These are phyloP conservation scores for Ustilago curta DNA, from an alignment of 1,284 basidiomycete genomes.

Conservation along the genomic window DNA sequence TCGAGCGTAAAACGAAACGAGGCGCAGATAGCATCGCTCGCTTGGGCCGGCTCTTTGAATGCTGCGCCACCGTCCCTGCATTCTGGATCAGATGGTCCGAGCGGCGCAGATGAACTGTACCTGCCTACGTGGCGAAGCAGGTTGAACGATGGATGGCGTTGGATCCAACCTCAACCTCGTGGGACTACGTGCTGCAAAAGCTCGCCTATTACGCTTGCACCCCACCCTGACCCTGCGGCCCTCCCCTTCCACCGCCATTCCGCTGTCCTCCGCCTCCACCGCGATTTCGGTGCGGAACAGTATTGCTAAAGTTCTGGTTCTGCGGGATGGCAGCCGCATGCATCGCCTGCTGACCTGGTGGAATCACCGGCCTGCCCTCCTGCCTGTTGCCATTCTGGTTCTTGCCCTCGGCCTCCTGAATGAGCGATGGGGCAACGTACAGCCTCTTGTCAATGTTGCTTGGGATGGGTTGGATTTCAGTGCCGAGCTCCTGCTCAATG, in stretches of 20 bases:
- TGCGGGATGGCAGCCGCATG: slow-evolving; percentile 65
- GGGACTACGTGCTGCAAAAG: neutral
- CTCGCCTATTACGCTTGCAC: slow-evolving; percentile 29
- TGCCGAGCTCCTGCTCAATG: slow-evolving; percentile 97
- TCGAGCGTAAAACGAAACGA: neutral
- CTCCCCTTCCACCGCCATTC: slow-evolving; percentile 21
- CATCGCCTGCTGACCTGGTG: slow-evolving; percentile 68
- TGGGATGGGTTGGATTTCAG: slow-evolving; percentile 96
- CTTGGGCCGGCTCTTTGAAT: neutral
- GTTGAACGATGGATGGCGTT: no score
- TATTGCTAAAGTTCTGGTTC: slow-evolving; percentile 67
- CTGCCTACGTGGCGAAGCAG: neutral
- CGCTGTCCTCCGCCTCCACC: slow-evolving; percentile 26
- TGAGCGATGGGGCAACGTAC: slow-evolving; percentile 73
- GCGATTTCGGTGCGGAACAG: slow-evolving; percentile 55
- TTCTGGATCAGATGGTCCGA: neutral
- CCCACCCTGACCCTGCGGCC: slow-evolving; percentile 19
- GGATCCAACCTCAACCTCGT: no score
- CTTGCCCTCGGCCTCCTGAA: slow-evolving; percentile 55
- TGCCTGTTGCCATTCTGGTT: slow-evolving; percentile 56
- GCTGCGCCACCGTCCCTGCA: neutral
- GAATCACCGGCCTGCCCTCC: slow-evolving; percentile 67
- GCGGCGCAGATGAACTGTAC: neutral
- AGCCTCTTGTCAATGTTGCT: slow-evolving; percentile 90
- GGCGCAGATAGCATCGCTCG: neutral